Percentiles rank a stretch among this genome's conserved stretches.
Conservation (phyloP, 2,329 filamentous ascomycete genomes). For the Diaporthe batatas region DNA sequence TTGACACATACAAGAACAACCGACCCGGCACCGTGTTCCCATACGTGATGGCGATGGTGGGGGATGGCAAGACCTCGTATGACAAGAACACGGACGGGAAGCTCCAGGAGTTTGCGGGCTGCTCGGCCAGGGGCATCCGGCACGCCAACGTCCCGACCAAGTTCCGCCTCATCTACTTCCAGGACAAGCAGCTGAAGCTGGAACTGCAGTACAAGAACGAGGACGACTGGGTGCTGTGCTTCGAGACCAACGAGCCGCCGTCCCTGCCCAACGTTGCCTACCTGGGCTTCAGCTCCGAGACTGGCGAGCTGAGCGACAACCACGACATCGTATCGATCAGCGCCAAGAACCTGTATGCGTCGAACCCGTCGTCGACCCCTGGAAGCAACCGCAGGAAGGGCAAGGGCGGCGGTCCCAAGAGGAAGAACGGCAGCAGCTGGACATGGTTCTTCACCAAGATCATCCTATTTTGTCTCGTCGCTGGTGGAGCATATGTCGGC, state of each 20-base stretch:
- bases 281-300: constrained; percentile 87
- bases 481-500: constrained; percentile 84
- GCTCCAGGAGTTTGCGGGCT: constrained; percentile 90
- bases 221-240: constrained; percentile 90
- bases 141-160: constrained; percentile 85
- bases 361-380: constrained; percentile 62
- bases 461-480: constrained; percentile 77
- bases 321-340: constrained; percentile 93
- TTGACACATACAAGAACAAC: constrained; percentile 99
- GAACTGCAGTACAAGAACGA: constrained; percentile 96
- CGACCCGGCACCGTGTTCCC: constrained; percentile 95
- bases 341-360: constrained; percentile 88
- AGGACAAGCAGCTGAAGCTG: constrained; percentile 90
- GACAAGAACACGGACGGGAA: constrained; percentile 97
- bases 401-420: constrained; percentile 54
- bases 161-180: constrained; percentile 92
- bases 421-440: constrained; percentile 66
- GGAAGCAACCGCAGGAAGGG: constrained; percentile 51
- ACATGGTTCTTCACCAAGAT: constrained; percentile 82
- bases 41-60: constrained; percentile 98
- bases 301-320: constrained; percentile 96
- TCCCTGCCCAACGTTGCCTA: constrained; percentile 84
- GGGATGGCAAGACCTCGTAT: constrained; percentile 89
- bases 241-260: constrained; percentile 78
- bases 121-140: constrained; percentile 92